Base-by-base conservation (phyloP, 805 yeast genomes). In the Candida orba region DNA sequence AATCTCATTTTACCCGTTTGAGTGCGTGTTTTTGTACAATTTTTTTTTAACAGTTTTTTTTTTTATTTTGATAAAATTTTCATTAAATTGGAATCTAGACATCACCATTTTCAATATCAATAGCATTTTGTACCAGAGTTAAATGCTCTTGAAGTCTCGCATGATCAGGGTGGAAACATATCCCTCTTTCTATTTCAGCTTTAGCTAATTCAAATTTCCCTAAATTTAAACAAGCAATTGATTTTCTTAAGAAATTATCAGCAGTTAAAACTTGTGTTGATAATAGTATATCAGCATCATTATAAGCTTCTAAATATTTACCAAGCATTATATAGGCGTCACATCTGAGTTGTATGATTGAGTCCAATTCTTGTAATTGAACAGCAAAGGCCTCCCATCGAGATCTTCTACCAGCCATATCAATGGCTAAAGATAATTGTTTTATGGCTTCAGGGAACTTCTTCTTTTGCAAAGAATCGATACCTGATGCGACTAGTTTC, bases 301-400 rank as follows among this genome's bases (percentile, higher is more conserved):
- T 76, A 56, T 66, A 73, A 1, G 89, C 90, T 44, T 74, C 76
- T 37, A 78, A 51, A 58, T 69, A 78, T 42, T 77, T 68, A 34
- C 75, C 71, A 41, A 69, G 64, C 59, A 79, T 69, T 56, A 83
- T 65, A 51, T 76, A 70, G 0, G 89, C 79, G 56, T 84, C 95
- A 23, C 86, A 75, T 49, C 90, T 71, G 40, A 84, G 79, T 70
- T 80, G 79, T 42, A 84, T 62, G 57, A 84, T 76, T 52, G 79
- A 72, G 36, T 77, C 71, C 40, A 82, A 62, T 58, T 84, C 93
- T 58, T 79, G 84, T 40, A 84, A 60, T 24, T 85, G 82, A 14
- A 82, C 72, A 48, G 78, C 88, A 60, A 84, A 84, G 6, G 83
- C 69, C 57, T 84, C 93, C 66, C 81, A 83, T 57, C 81, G 80